These are phyloP conservation scores for Alternaria alternata DNA, from an alignment of 2,329 filamentous ascomycete species.

Conservation along the genomic window DNA sequence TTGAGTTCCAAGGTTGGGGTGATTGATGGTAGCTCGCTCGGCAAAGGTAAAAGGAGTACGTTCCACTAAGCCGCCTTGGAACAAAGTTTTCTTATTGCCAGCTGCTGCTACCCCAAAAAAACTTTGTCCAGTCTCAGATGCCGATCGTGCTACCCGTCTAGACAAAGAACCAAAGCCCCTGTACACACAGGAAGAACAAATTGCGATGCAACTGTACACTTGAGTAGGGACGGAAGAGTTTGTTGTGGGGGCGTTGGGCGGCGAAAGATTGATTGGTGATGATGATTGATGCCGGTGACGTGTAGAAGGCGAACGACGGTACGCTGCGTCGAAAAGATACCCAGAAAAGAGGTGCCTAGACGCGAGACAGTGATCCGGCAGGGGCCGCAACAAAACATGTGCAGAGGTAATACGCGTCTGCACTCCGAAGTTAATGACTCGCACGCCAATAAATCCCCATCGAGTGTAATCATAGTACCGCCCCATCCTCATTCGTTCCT, in stretches of 20 bases:
- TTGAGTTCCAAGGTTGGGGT: conserved; percentile 24
- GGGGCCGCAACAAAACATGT: conserved; percentile 25
- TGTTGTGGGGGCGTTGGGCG: not conserved
- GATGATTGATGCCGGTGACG: conserved; percentile 26
- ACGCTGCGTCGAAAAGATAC: conserved; percentile 28
- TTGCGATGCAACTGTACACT: conserved; percentile 4
- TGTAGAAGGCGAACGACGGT: conserved; percentile 25
- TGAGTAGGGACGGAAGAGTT: not conserved
- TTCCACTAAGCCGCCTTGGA: conserved; percentile 37
- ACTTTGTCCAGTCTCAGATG: conserved; percentile 37
- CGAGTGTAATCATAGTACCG: conserved; percentile 38
- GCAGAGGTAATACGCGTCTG: conserved; percentile 34
- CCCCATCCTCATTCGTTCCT: conserved; percentile 34
- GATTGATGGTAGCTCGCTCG: conserved; percentile 23
- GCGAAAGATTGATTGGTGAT: conserved; percentile 7
- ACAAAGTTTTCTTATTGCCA: conserved; percentile 38
- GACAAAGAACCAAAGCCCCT: conserved; percentile 16
- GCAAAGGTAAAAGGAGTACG: conserved; percentile 41
- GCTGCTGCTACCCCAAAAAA: conserved; percentile 24
- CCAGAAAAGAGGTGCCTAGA: conserved; percentile 19
- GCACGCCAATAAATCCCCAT: conserved; percentile 33
- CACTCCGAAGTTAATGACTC: conserved; percentile 35
- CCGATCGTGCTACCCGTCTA: conserved; percentile 28
- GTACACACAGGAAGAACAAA: conserved; percentile 5
- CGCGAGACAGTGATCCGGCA: conserved; percentile 27